Conservation (phyloP, 1,284 basidiomycete species). For the Apiotrichum sp. region DNA sequence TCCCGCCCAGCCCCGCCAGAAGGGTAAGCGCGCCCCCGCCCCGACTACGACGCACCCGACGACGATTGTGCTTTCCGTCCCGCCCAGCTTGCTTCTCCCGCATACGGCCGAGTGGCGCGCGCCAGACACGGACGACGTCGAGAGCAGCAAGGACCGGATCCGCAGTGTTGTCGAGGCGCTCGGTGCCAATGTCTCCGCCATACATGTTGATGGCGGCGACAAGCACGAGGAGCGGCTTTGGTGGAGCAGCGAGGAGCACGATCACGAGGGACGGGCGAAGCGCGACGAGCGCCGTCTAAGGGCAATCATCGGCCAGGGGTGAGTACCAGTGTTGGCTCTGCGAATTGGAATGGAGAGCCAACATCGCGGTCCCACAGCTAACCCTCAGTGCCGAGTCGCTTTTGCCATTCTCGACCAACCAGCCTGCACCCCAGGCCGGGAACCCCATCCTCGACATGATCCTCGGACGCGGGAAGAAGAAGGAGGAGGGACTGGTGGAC, state of each 20-base stretch:
- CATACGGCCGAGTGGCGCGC: constrained; percentile 18
- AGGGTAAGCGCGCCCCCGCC: background rate
- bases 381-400: constrained; percentile 10
- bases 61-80: constrained; percentile 73
- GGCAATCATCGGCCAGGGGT: constrained; percentile 20
- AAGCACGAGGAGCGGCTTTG: constrained; percentile 26
- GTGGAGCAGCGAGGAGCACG: constrained; percentile 38
- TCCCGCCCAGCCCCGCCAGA: constrained; percentile 3
- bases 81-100: constrained; percentile 60
- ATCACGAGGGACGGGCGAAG: constrained; percentile 21
- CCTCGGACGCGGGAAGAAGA: constrained; percentile 7
- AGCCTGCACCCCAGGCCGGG: background rate
- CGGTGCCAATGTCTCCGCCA: constrained; percentile 14
- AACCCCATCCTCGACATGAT: constrained; percentile 17
- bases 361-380: background rate
- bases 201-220: constrained; percentile 15
- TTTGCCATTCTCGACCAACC: constrained; percentile 8
- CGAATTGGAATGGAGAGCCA: no score
- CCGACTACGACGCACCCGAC: constrained; percentile 51
- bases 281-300: constrained; percentile 27
- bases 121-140: constrained; percentile 46
- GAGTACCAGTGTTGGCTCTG: background rate
- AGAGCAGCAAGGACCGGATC: constrained; percentile 17
- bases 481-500: constrained; percentile 1
- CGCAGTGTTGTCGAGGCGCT: constrained; percentile 21